Evolutionary conservation across 78 protist species (phyloP), one percentile per base, ranked within the genome.

Genomic region (Dictyostelium intermedium): DNA sequence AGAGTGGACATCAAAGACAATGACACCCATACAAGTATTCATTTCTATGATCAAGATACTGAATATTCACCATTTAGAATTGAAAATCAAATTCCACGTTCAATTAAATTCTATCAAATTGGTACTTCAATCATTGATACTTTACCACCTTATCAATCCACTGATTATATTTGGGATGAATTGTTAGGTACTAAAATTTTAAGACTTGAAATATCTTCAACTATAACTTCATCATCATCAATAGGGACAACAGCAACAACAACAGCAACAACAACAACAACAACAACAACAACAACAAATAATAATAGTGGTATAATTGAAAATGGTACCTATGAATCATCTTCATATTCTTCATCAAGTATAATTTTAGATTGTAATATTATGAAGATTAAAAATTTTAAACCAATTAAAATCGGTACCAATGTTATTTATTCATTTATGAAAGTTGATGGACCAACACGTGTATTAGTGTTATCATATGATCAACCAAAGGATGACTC

Each of bases 381-480:
- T 47, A 23, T 89, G 43, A 89, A 89, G 34, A 89, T 89, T 16
- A 83, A 84, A 32, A 60, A 73, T 8, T 91, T 91, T 79, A 91
- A 83, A 47, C 92, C 95, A 23, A 32, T 82, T 11, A 80, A 72
- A 30, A 45, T 91, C 27, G 95, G 95, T 43, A 47, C 50, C 50
- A 86, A 79, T 72, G 77, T 43, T n/a, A 41, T 92, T 25, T 85
- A 82, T 47, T 45, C 70, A 8, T 84, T 56, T 56, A 63, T 92
- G 82, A 70, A 41, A 41, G 91, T 82, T 27, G 96, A 92, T 37
- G 96, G 96, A 3, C 76, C 91, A 39, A 92, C 96, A 16, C 23
- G 96, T n/a, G 96, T 92, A 27, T 34, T 92, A 3, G 25, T 20
- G 10, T 43, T 87, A 11, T 78, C 93, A 1, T 87, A 87, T 47